Base-by-base conservation (phyloP, 2,329 filamentous ascomycete species). In the Aspergillus sp. region DNA sequence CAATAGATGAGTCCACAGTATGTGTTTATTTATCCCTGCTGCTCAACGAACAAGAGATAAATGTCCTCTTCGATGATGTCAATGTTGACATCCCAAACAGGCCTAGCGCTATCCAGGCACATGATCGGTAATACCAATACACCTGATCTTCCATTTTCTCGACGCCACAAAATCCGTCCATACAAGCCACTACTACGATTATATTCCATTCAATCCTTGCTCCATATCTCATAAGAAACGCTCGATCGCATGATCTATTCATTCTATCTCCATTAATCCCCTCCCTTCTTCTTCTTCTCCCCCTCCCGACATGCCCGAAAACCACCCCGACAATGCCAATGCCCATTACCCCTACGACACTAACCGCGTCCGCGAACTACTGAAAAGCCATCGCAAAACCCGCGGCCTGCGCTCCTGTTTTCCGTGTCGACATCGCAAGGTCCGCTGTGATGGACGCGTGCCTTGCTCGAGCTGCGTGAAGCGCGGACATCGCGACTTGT, bases 371-470 rank as follows among this genome's bases (percentile, higher is more conserved):
- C 60, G 61, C 46, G 65, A 68, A 39, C 55, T 69, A 16, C 66
- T 69, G 12, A 68, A 65, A 39, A 54, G 60, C 18, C 67, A 68
- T 56, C 66, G 66, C 54, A 66, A 65, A 26, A 49, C 52, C 5
- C 66, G 66, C 16, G 61, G 62, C 10, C 62, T 67, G 56, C 64
- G 61, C 18, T 67, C 67, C 20, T 69, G 66, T 57, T 69, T 69
- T n/a, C 66, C 65, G 18, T 67, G 66, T 54, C 61, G 64, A 11
- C 63, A 69, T 55, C 59, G 67, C 24, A 68, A 68, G 50, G 64
- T 68, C 5, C 59, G 63, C 10, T 69, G 67, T 29, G 58, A 67
- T 53, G 63, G 62, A 6, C 42, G 58, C 4, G 47, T 57, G 0
- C 67, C 67, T 14, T 69, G 66, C 18, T 55, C 57, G 3, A 66